These are phyloP conservation scores for Blastobotrys attinorum DNA, from an alignment of 805 yeast genomes.

Conservation along the genomic window DNA sequence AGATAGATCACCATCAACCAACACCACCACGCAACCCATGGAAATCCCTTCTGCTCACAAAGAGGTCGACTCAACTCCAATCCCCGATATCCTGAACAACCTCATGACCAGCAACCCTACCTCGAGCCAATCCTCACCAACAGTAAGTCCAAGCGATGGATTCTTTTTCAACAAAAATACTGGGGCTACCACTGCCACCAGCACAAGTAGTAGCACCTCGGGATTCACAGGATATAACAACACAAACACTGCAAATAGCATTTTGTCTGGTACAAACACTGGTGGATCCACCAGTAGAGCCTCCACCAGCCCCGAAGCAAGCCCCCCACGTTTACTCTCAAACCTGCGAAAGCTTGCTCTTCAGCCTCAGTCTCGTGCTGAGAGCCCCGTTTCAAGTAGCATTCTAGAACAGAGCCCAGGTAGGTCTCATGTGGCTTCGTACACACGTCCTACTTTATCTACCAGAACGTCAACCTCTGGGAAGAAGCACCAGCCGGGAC, in stretches of 20 bases:
- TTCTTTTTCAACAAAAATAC: conserved; percentile 7
- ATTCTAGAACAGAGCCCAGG: neutral
- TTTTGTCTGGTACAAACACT: too few species aligned
- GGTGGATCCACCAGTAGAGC: neutral
- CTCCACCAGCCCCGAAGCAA: neutral
- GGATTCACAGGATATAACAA: too few species aligned
- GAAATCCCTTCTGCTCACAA: conserved; percentile 28
- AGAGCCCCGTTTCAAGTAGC: conserved; percentile 1
- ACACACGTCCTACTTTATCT: conserved; percentile 4
- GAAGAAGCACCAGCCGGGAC: neutral
- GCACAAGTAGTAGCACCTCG: too few species aligned
- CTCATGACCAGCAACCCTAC: neutral
- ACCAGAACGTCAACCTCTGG: conserved; percentile 1
- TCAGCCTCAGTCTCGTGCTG: conserved; percentile 8
- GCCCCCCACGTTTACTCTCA: too few species aligned
- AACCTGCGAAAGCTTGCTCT: neutral
- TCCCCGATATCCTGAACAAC: conserved; percentile 6
- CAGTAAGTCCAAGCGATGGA: conserved; percentile 4
- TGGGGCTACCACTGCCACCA: neutral
- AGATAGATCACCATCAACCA: conserved; percentile 9
- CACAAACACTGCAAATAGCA: too few species aligned
- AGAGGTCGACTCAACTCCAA: conserved; percentile 1
- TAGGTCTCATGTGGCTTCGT: neutral
- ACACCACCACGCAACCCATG: conserved; percentile 48
- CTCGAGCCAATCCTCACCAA: neutral